Base-by-base conservation (phyloP, 768 basidiomycete genomes). In the Trametes punicea region DNA sequence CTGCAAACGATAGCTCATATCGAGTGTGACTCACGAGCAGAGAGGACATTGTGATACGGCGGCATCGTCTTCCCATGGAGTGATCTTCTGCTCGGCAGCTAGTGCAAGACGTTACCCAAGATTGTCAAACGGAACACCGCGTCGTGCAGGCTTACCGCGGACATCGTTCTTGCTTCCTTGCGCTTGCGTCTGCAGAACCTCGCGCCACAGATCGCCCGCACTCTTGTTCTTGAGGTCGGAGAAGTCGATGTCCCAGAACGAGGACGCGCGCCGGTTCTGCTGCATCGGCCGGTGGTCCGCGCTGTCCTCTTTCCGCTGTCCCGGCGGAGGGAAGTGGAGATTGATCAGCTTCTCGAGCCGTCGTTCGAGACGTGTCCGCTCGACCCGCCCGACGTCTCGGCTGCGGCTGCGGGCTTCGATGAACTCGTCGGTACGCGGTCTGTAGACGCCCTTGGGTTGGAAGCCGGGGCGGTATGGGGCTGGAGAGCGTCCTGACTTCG, bases 61-160 rank as follows among this genome's bases (percentile, higher is more conserved):
- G 1, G 81, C 75, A 67, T 98, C 96, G 36, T 88, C 84, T 68
- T 97, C 84, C 96, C 96, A 99, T 4, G 93, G 93, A 2, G 97
- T 93, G 62, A 99, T 94, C 40, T 81, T 77, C 70, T 96, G 95
- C 70, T 99, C 96, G 3, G 85, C 87, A 50, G 80, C 87, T 90
- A 40, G 40, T 44, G 30, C 29, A 50, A 33, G 11, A 9, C 25
- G 26, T 45, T 38, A 53, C 26, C 4, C n/a, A 16, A 46, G 3
- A 20, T 5, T 9, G 2, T 2, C 9, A 8, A 46, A 16, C n/a
- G 16, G 4, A 15, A 9, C 4, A 21, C 52, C 16, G 15, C 18
- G 40, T 36, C 18, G 38, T n/a, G 1, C 2, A 16, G 20, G 49
- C 52, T 48, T 65, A 91, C 91, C 84, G 75, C 92, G 77, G 44